Evolutionary conservation across 2,329 filamentous ascomycete species (phyloP), one percentile per base, ranked within the genome.

Genomic region (Massarina eburnea): DNA sequence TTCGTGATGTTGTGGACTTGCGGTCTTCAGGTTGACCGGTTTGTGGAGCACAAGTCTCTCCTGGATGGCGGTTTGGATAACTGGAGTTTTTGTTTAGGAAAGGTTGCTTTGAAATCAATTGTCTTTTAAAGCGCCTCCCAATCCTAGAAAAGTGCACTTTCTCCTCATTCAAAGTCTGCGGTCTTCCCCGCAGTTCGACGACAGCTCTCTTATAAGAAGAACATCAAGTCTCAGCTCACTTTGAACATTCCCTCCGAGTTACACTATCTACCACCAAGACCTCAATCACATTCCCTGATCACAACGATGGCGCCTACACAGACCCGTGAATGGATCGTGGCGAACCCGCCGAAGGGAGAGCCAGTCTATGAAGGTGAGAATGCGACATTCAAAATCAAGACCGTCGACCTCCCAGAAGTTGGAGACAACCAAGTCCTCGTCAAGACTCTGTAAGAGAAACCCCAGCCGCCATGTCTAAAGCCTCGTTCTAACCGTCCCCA

Each of bases 241-340:
- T n/a, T 17, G 5, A 35, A 19, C n/a, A n/a, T n/a, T n/a, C n/a
- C n/a, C n/a, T n/a, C n/a, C n/a, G n/a, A n/a, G n/a, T n/a, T n/a
- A n/a, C n/a, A n/a, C n/a, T n/a, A n/a, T n/a, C n/a, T n/a, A n/a
- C n/a, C n/a, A n/a, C n/a, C n/a, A n/a, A n/a, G n/a, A n/a, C n/a
- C n/a, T n/a, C n/a, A n/a, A n/a, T n/a, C n/a, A n/a, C n/a, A n/a
- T 9, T 14, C 15, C 2, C 10, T 24, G 12, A 22, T 19, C 12
- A 30, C 24, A 48, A 59, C 27, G 33, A 68, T 68, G 64, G 43
- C 63, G 35, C 56, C 58, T 46, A 57, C 59, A 54, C 46, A 66
- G 52, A 71, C 71, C 27, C 64, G 64, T 21, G 70, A 76, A 69
- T 77, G 73, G 73, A 54, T 75, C 46, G 66, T 78, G 29, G 52